Conservation (phyloP, 768 basidiomycete species). For the Lactifluus volemus region DNA sequence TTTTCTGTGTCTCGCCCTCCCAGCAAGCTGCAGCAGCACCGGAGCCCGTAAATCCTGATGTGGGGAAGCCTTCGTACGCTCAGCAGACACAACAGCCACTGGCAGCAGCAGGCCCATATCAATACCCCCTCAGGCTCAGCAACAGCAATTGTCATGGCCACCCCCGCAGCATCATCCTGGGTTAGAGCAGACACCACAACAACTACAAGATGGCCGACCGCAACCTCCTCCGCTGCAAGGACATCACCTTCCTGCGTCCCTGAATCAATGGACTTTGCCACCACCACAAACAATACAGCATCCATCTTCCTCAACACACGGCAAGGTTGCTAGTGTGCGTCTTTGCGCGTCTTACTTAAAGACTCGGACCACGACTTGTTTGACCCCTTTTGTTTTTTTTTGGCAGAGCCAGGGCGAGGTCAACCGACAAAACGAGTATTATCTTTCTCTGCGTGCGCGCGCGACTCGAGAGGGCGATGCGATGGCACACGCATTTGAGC, state of each 20-base stretch:
- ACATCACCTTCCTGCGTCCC: constrained; percentile 12
- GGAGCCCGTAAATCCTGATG: neutral
- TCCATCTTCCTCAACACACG: constrained; percentile 6
- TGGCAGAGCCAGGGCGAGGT: constrained; percentile 44
- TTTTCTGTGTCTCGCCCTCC: neutral
- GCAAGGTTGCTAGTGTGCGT: constrained; percentile 9
- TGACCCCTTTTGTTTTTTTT: neutral
- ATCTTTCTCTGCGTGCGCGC: constrained; percentile 57
- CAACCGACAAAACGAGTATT: constrained; percentile 65
- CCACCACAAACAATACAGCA: neutral
- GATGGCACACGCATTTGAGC: constrained; percentile 63
- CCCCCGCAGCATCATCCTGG: constrained; percentile 16
- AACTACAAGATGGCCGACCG: neutral
- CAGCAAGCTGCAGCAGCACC: neutral
- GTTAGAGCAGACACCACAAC: constrained; percentile 6
- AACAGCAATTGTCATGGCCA: no score
- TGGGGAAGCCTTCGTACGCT: neutral
- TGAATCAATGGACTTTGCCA: neutral
- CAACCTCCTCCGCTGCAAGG: constrained; percentile 20
- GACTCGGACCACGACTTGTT: no score
- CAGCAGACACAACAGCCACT: constrained; percentile 13
- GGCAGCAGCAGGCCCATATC: no score
- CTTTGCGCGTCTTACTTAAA: no score
- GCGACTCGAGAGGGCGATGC: constrained; percentile 74
- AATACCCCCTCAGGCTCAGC: no score